These are phyloP conservation scores for Macrolepiota albuminosa DNA, from an alignment of 768 basidiomycete species.

Conservation along the genomic window DNA sequence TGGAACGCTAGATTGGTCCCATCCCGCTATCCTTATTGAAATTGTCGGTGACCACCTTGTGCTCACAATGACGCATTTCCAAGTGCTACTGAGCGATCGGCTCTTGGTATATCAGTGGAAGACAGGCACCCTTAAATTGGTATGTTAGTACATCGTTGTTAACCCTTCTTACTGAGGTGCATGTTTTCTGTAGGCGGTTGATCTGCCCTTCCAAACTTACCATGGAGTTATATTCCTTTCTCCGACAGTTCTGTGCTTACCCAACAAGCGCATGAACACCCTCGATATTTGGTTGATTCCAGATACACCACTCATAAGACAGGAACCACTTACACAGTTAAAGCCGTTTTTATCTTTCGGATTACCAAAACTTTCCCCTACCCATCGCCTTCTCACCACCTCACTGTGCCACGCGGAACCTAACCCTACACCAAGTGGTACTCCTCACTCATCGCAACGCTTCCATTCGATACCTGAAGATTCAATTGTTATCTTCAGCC, in stretches of 20 bases:
- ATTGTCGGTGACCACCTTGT: conserved; percentile 13
- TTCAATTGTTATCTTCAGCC: background rate
- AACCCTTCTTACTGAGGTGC: background rate
- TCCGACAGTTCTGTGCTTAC: background rate
- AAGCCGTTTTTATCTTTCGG: background rate
- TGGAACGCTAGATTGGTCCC: conserved; percentile 8
- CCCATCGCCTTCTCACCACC: background rate
- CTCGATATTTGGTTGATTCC: conserved; percentile 4
- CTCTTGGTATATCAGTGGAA: too few relatives aligned
- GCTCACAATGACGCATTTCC: conserved; percentile 4
- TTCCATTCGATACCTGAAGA: background rate
- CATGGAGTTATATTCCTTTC: background rate
- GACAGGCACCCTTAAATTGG: too few relatives aligned
- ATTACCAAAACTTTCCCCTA: background rate
- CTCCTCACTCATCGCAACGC: background rate
- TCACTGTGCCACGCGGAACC: background rate
- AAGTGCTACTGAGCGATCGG: background rate
- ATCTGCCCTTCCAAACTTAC: background rate
- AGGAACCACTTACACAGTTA: background rate
- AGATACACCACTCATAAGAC: background rate
- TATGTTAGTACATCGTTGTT: too few relatives aligned
- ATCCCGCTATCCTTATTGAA: conserved; percentile 10
- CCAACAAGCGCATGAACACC: background rate
- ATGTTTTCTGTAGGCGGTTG: background rate
- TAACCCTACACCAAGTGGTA: background rate